Evolutionary conservation across 1,139 yeast species (phyloP), one percentile per base, ranked within the genome.

Genomic region (Scheffersomyces lignicola): DNA sequence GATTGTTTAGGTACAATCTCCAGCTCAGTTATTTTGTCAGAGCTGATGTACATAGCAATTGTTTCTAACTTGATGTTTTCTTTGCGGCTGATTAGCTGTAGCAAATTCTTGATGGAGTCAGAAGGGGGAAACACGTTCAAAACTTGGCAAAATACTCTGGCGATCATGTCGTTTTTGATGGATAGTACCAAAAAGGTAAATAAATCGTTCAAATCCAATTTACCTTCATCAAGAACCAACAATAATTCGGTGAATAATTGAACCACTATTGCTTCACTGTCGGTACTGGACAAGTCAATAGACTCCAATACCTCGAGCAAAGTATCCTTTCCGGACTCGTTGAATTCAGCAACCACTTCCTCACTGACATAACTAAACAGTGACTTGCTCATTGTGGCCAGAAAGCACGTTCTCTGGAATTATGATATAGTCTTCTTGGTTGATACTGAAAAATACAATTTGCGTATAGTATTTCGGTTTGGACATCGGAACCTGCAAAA

Each of bases 91-190:
- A 47, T 32, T 12, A 41, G 32, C 17, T 48, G 43, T 28, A 69
- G 42, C 26, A 75, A 58, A 3, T 49, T 42, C 31, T 54, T 56
- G 13, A 69, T 46, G 6, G 48, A 44, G 2, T 54, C 56, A 9
- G 58, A 45, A 3, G 58, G 48, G 3, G 76, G 76, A 35, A 73
- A 71, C 3, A 73, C 66, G 43, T 71, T 70, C 22, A 73, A 53
- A 1, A 74, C 62, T 35, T 70, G 65, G 37, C 78, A 65, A 40
- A 76, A 75, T 3, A 61, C 48, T 17, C 57, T 51, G 5, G 75
- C 75, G 3, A 51, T 42, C 5, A 45, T 48, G 36, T 68, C 73
- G 23, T 56, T 58, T 32, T 51, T 60, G 24, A 69, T 60, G 16
- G 62, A 54, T 7, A 51, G 34, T 14, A 53, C 45, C 18, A 69